These are phyloP conservation scores for Termitomyces sp. DNA, from an alignment of 768 basidiomycete species.

Conservation along the genomic window DNA sequence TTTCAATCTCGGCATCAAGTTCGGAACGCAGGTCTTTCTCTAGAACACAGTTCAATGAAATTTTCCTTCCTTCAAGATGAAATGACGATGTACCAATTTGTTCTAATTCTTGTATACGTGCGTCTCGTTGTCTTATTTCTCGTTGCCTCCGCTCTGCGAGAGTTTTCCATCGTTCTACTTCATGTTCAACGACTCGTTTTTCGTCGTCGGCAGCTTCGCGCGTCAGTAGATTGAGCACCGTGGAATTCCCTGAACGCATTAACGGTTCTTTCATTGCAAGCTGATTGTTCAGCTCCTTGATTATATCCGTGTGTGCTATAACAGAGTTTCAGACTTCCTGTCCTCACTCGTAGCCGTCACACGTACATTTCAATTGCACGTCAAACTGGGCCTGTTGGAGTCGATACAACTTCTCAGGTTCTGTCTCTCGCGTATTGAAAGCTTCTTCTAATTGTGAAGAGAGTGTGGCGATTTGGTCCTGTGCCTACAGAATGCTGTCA, in stretches of 20 bases:
- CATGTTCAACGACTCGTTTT: constrained; percentile 44
- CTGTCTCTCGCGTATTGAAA: constrained; percentile 52
- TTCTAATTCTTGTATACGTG: constrained; percentile 39
- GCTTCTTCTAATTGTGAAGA: constrained; percentile 54
- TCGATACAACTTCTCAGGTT: constrained; percentile 52
- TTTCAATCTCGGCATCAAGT: constrained; percentile 58
- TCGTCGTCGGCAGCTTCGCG: constrained; percentile 72
- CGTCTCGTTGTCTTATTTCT: constrained; percentile 36
- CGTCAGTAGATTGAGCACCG: constrained; percentile 61
- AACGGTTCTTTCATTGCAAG: constrained; percentile 52
- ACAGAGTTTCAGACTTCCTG: neutral
- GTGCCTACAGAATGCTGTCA: constrained; percentile 21
- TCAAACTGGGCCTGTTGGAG: constrained; percentile 47
- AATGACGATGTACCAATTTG: constrained; percentile 36
- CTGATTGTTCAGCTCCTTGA: constrained; percentile 49
- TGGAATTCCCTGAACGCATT: constrained; percentile 38
- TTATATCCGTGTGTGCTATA: constrained; percentile 51
- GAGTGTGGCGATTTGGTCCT: constrained; percentile 40
- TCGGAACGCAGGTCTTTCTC: constrained; percentile 48
- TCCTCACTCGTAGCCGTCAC: neutral
- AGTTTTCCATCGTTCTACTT: constrained; percentile 38
- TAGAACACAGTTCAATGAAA: constrained; percentile 19
- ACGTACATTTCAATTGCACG: constrained; percentile 42
- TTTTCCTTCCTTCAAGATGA: neutral
- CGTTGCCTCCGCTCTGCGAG: constrained; percentile 36